Percentiles rank a stretch among this genome's conserved stretches.
Evolutionary conservation across 2,329 filamentous ascomycete genomes (phyloP).

Genomic region (Trichophaea hybrida): DNA sequence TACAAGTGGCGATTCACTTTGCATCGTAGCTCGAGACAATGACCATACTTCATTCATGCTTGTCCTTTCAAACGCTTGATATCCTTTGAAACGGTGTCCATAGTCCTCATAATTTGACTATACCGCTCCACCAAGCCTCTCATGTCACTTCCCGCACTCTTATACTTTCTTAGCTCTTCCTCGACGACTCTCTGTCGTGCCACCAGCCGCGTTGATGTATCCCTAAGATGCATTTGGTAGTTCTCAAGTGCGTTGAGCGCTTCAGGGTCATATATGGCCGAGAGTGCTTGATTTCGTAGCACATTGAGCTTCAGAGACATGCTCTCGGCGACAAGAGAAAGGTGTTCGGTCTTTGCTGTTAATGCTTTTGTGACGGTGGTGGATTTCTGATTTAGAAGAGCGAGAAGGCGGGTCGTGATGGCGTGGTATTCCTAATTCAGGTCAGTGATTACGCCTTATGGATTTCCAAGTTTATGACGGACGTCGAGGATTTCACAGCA

Average conservation of each 20-base stretch:
- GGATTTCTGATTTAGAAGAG: conserved; percentile 10
- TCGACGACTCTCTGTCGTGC: conserved; percentile 23
- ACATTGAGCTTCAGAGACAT: conserved; percentile 25
- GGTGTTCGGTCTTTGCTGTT: conserved; percentile 21
- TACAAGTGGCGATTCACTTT: too few species aligned
- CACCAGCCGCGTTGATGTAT: conserved; percentile 22
- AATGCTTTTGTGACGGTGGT: conserved; percentile 13
- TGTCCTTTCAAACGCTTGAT: conserved; percentile 17
- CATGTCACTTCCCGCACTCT: conserved; percentile 24
- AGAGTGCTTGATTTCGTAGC: conserved; percentile 22
- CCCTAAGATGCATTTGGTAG: conserved; percentile 25
- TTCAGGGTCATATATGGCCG: conserved; percentile 25
- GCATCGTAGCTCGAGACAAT: too few species aligned
- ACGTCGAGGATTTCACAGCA: conserved; percentile 6
- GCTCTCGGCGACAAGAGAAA: conserved; percentile 23
- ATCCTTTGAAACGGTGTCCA: conserved; percentile 21
- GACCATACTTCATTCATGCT: not conserved
- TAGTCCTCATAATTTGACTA: conserved; percentile 14
- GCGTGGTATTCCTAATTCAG: not conserved
- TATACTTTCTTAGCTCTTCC: conserved; percentile 24
- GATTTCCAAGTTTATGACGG: not conserved
- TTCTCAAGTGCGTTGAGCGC: conserved; percentile 23
- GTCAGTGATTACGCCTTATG: not conserved
- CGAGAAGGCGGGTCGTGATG: not conserved
- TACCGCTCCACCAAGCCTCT: conserved; percentile 21